Conservation (phyloP, 345 rosid genomes). For the Turnera subulata region DNA sequence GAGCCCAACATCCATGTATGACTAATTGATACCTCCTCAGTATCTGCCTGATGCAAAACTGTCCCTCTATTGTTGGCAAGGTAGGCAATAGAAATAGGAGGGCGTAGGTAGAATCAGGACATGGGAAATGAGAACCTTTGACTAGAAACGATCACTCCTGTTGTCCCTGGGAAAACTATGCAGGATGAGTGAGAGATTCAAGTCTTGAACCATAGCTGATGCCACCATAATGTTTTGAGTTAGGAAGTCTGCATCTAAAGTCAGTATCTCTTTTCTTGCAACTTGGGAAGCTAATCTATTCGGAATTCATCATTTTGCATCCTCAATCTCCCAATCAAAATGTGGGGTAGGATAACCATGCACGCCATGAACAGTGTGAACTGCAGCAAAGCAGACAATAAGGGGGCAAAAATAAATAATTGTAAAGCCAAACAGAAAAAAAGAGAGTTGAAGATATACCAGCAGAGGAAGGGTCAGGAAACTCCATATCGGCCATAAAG, state of each 20-base stretch:
- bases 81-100: background rate
- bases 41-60: background rate
- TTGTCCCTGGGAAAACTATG: conserved; percentile 11
- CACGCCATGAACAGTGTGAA: conserved; percentile 92
- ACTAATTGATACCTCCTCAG: background rate
- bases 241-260: conserved; percentile 17
- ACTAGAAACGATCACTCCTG: conserved; percentile 1
- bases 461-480: conserved; percentile 93
- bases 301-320: conserved; percentile 60
- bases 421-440: conserved; percentile 7
- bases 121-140: background rate
- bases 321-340: conserved; percentile 67
- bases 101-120: background rate
- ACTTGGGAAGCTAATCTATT: conserved; percentile 45
- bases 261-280: conserved; percentile 24
- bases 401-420: conserved; percentile 10
- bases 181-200: conserved; percentile 1
- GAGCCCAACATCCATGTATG: background rate
- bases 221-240: conserved; percentile 14
- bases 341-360: conserved; percentile 72
- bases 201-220: conserved; percentile 6
- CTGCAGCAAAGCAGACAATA: conserved; percentile 42
- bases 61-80: background rate
- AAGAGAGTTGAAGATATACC: conserved; percentile 34
- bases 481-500: conserved; percentile 96